A percentile compares a stretch with the other conserved stretches of the same genome.
Evolutionary conservation across 805 yeast genomes (phyloP).

Genomic region (Barnettozyma sp.): DNA sequence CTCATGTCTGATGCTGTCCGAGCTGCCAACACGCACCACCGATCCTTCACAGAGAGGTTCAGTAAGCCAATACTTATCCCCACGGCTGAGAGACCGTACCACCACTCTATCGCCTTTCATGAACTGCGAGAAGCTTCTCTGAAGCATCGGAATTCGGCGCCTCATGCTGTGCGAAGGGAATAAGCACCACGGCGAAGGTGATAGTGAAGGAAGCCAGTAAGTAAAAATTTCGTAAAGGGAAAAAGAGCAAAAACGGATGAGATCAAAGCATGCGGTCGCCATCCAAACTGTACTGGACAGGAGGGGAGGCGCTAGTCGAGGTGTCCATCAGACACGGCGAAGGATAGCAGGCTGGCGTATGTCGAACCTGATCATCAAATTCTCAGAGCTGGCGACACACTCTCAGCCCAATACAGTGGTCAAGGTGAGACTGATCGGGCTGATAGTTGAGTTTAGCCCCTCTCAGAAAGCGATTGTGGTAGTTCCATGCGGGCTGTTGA

Average conservation of each 20-base stretch:
- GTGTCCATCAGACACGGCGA: not conserved
- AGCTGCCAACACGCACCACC: slow-evolving; percentile 17
- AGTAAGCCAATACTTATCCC: slow-evolving; percentile 22
- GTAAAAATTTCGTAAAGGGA: no score
- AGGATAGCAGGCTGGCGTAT: slow-evolving; percentile 2
- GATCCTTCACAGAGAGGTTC: slow-evolving; percentile 20
- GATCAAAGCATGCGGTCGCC: no score
- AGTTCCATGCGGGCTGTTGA: slow-evolving; percentile 12
- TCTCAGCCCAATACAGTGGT: slow-evolving; percentile 11
- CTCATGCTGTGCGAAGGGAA: no score
- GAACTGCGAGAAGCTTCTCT: slow-evolving; percentile 10
- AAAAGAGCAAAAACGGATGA: no score
- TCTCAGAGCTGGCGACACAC: slow-evolving; percentile 5
- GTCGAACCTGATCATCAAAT: slow-evolving; percentile 15
- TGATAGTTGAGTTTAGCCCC: slow-evolving; percentile 18
- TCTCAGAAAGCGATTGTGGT: slow-evolving; percentile 10
- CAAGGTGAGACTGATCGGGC: slow-evolving; percentile 19
- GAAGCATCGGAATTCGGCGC: no score
- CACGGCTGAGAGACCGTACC: slow-evolving; percentile 16
- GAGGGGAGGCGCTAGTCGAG: not conserved
- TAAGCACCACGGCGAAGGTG: no score
- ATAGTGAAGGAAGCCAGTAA: no score
- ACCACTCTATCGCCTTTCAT: slow-evolving; percentile 17
- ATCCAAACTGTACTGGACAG: no score
- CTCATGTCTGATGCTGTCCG: slow-evolving; percentile 29